Evolutionary conservation across 2,329 filamentous ascomycete species (phyloP).

Genomic region (Pseudocercospora cruenta): DNA sequence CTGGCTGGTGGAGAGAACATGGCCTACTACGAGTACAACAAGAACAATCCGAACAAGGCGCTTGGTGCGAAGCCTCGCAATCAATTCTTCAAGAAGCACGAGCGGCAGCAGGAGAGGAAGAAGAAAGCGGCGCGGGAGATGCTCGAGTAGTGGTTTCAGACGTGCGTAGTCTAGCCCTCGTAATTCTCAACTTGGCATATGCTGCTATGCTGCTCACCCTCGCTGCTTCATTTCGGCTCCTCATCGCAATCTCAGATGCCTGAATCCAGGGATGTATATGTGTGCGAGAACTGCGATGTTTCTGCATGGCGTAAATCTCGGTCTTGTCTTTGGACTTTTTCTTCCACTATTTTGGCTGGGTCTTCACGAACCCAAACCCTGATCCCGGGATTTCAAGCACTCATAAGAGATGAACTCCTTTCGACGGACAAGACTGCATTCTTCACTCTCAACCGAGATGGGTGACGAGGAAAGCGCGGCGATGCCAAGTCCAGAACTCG

Average conservation of each 20-base stretch:
- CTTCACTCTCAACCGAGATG: too few species aligned
- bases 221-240: background rate
- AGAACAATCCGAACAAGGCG: conserved; percentile 50
- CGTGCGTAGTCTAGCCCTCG: background rate
- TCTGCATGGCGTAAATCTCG: background rate
- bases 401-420: too few species aligned
- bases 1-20: conserved; percentile 92
- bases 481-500: too few species aligned
- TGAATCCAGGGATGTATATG: too few species aligned
- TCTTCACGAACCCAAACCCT: background rate
- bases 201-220: background rate
- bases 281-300: background rate
- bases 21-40: conserved; percentile 69
- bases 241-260: background rate
- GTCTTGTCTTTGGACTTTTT: background rate
- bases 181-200: background rate
- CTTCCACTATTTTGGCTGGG: background rate
- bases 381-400: too few species aligned
- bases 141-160: conserved; percentile 5
- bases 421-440: too few species aligned
- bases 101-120: conserved; percentile 40
- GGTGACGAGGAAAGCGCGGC: too few species aligned
- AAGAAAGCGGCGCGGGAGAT: conserved; percentile 28
- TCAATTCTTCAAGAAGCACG: conserved; percentile 50
- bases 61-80: conserved; percentile 48